Evolutionary conservation across 1,284 basidiomycete genomes (phyloP), one percentile per base, ranked within the genome.

Genomic region (Exobasidium rhododendri): DNA sequence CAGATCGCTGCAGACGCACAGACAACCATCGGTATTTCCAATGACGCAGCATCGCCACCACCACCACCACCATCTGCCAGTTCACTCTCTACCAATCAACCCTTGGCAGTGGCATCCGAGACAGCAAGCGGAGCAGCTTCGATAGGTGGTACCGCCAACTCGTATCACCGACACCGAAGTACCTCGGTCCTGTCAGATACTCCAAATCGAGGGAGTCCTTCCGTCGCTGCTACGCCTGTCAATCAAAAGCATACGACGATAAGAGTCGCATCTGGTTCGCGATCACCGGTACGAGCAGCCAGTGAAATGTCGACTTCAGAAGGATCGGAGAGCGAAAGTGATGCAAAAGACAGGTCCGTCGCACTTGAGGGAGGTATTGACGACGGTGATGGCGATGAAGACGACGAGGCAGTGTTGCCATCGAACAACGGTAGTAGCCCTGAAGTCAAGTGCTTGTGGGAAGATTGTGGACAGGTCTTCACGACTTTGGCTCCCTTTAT

Each of bases 391-490:
- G 66, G 59, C 17, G 75, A 70, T 32, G 72, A 70, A 29, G 56
- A 70, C 11, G 66, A 68, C 46, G 68, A 35, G 49, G 63, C 29
- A 51, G 63, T 13, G 44, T 35, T n/a, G 26, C 35, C 22, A 26
- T 63, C 31, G 58, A 61, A 6, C 61, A 68, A 14, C 14, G 47
- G 47, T 4, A 28, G 28, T 50, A 50, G 20, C 26, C 60, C 62
- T 40, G 61, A 77, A 61, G 74, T 72, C 11, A 73, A 65, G 40
- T 91, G 89, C 78, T 84, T 85, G 58, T 91, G 89, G 89, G 87
- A 88, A 58, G 87, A 87, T 67, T 91, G 90, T 75, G 87, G 88
- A 1, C 78, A 83, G 64, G 83, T 86, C 3, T 91, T 88, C 74
- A 85, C 84, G 14, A 85, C 89, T 71, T 82, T 91, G 11, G 85